Evolutionary conservation across 768 basidiomycete genomes (phyloP).

Genomic region (Xerocomus potaroensis): DNA sequence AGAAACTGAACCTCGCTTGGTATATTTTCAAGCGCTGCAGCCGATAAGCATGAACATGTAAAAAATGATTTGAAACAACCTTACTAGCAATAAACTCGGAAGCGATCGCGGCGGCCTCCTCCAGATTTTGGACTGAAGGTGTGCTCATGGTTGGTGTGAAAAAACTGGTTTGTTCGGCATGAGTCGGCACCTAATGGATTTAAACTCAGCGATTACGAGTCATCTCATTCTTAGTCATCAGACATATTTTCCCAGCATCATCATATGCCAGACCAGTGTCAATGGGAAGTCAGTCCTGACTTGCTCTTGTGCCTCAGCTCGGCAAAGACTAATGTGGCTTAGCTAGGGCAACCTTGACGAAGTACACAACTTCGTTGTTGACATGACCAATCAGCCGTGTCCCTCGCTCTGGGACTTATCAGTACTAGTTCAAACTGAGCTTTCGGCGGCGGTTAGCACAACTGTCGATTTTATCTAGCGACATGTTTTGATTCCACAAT

Average conservation of each 20-base stretch:
- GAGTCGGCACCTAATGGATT: conserved; percentile 16
- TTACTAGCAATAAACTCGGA: conserved; percentile 47
- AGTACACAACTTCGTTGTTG: too few species aligned
- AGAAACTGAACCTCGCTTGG: conserved; percentile 46
- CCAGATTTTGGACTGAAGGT: conserved; percentile 36
- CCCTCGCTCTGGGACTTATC: too few species aligned
- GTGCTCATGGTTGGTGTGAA: conserved; percentile 24
- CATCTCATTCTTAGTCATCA: conserved; percentile 3
- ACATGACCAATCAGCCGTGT: too few species aligned
- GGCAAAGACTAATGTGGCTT: too few species aligned
- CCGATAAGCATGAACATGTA: background rate
- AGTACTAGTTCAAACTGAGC: background rate
- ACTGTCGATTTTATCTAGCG: background rate
- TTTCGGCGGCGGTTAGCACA: conserved; percentile 1
- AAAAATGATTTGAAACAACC: conserved; percentile 10
- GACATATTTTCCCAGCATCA: too few species aligned
- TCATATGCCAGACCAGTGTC: too few species aligned
- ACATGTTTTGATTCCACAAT: background rate
- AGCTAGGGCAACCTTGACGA: too few species aligned
- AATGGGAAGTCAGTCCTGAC: too few species aligned
- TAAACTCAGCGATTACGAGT: conserved; percentile 22
- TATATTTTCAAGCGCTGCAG: conserved; percentile 45
- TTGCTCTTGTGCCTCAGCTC: too few species aligned
- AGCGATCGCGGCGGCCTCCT: conserved; percentile 47
- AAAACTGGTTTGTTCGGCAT: conserved; percentile 4